Evolutionary conservation across 441 rosid species (phyloP), one percentile per base, ranked within the genome.

Genomic region (Raphanus hybrid): DNA sequence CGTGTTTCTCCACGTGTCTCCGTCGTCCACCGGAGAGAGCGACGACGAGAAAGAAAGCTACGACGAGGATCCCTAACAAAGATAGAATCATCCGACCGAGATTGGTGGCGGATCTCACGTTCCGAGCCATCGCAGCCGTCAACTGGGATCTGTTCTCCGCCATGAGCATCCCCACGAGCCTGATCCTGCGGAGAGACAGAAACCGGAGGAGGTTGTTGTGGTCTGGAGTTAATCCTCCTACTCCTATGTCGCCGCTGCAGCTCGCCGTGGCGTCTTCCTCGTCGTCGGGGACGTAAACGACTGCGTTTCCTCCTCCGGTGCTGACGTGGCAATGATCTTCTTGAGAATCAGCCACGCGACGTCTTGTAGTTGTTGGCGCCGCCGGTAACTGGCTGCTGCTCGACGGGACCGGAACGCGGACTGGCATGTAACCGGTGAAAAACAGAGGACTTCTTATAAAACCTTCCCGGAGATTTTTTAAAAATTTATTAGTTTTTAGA

Each of bases 291-390:
- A 80, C 16, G 78, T 74, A 64, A 64, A 81, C 59, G 61, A 73
- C 70, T 50, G 74, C 75, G 80, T 67, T 71, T 74, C 79, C 71
- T 65, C 70, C 75, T 29, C 60, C 76, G 55, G 8, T 57, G 80
- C 11, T 77, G 66, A 50, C 60, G 73, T 60, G 66, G 64, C 55
- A 48, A 63, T 74, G 67, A 67, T 79, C 78, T 16, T 70, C 84
- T 16, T 82, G 75, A 39, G 67, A 67, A 68, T 82, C 63, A 59
- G 85, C 86, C 66, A 88, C 88, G 15, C 99, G 98, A 14, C 98
- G 85, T 76, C 99, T 77, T 29, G 97, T 84, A 9, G 91, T 81
- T 68, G 92, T 83, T 70, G 90, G 84, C 54, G 70, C 82, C 27
- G 85, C 81, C 34, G 82, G 84, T 50, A 69, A 39, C 20, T 90